phyloP scores from a whole-genome alignment of 129 eudicot species.

The Dittrichia graveolens region DNA sequence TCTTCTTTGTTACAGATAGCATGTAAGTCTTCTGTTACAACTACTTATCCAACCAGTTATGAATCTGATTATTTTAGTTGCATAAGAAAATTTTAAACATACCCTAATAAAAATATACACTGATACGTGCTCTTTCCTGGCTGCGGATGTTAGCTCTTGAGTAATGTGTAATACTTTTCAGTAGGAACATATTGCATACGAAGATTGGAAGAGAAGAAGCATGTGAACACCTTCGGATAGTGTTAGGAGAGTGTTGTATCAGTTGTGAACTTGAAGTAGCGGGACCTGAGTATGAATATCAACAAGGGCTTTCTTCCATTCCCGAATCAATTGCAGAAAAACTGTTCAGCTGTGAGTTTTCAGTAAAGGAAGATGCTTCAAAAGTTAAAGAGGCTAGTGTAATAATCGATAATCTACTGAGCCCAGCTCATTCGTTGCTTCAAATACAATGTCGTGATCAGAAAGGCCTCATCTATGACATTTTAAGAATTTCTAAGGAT shows the following conservation, averaged over 20 bases:
- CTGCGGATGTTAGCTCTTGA: background rate
- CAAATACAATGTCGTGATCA: conserved; percentile 80
- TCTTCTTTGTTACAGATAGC: conserved; percentile 76
- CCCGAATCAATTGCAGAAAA: conserved; percentile 58
- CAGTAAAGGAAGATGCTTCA: conserved; percentile 41
- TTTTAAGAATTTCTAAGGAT: conserved; percentile 73
- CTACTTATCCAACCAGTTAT: background rate
- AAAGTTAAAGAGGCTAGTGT: conserved; percentile 53
- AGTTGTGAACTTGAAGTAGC: conserved; percentile 85
- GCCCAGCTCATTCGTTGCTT: conserved; percentile 83
- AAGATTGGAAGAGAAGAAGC: conserved; percentile 62
- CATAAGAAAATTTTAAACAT: too few species aligned
- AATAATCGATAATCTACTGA: conserved; percentile 61
- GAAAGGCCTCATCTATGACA: conserved; percentile 84
- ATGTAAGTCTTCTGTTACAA: conserved; percentile 43
- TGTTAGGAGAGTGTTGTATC: conserved; percentile 77
- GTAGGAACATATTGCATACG: conserved; percentile 68
- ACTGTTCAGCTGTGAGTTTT: conserved; percentile 52
- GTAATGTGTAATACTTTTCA: conserved; percentile 16
- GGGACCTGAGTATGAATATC: conserved; percentile 69
- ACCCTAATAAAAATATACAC: too few species aligned
- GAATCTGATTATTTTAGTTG: background rate
- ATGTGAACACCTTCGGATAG: conserved; percentile 47
- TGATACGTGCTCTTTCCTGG: too few species aligned
- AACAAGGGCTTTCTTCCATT: conserved; percentile 57